These are phyloP conservation scores for Xylaria sp. DNA, from an alignment of 2,329 filamentous ascomycete genomes.

Conservation along the genomic window DNA sequence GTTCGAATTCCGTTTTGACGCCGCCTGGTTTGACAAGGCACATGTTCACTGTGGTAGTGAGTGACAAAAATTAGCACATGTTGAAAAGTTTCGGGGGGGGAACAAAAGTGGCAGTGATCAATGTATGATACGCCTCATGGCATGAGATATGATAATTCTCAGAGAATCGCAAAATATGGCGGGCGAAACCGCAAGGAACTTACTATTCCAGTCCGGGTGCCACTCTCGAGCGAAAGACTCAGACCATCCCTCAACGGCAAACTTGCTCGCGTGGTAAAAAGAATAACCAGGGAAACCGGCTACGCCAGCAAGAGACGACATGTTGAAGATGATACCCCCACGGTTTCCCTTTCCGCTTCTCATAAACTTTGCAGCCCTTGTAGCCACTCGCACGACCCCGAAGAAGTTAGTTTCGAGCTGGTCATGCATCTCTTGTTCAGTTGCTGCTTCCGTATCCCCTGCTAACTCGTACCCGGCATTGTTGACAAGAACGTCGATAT, in stretches of 20 bases:
- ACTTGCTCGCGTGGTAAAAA: constrained; percentile 28
- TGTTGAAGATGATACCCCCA: constrained; percentile 25
- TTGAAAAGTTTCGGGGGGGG: not conserved
- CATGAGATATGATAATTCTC: too few species aligned
- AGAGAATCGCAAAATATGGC: too few species aligned
- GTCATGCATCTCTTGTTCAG: constrained; percentile 22
- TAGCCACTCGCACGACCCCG: constrained; percentile 22
- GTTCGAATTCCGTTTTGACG: constrained; percentile 27
- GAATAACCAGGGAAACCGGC: constrained; percentile 22
- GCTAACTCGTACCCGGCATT: constrained; percentile 26
- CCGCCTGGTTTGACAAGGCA: constrained; percentile 27
- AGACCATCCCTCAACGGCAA: constrained; percentile 25
- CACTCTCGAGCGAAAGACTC: constrained; percentile 28
- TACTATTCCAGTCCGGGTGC: constrained; percentile 28
- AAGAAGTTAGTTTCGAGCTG: constrained; percentile 29
- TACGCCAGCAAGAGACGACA: constrained; percentile 27
- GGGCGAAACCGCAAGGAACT: not conserved
- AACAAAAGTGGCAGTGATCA: too few species aligned
- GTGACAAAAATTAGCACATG: not conserved
- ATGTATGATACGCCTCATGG: too few species aligned
- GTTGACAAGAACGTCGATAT: constrained; percentile 28
- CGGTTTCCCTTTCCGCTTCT: constrained; percentile 4
- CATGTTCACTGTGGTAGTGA: constrained; percentile 13
- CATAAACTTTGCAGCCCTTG: constrained; percentile 15
- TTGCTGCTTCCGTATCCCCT: constrained; percentile 22